Evolutionary conservation across 2,329 filamentous ascomycete species (phyloP), one percentile per base, ranked within the genome.

Genomic region (Ophiocordyceps robertsii): DNA sequence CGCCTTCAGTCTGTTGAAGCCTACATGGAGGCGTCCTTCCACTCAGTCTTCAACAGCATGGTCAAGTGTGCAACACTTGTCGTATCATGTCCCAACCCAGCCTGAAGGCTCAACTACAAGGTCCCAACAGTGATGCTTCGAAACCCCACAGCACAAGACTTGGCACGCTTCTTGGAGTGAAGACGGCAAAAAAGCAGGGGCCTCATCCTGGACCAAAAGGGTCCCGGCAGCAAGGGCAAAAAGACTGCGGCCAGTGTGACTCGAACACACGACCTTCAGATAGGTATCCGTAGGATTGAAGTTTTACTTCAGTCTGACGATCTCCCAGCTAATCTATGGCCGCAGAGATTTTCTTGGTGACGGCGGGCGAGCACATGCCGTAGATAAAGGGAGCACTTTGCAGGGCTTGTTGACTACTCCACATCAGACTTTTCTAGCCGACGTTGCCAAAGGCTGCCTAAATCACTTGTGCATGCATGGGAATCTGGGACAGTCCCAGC

Each of bases 201-300:
- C 10, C 33, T 10, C 33, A 36, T 10, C n/a, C 19, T 19, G 19
- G 19, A 19, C 3, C n/a, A n/a, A 9, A 5, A 16, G 14, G 33
- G 32, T n/a, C n/a, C n/a, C n/a, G n/a, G n/a, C 14, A 16, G 14
- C 13, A n/a, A 36, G 17, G 17, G 19, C 7, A 50, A 49, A 41
- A 46, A 41, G 39, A 42, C 46, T 53, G 51, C 51, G 51, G 49
- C 51, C 51, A 52, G 51, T 53, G 51, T 53, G 51, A 50, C 51
- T 53, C 51, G 51, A 53, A 53, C 51, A 53, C 51, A 53, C 51
- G 51, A 51, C 51, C 51, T 53, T 53, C 51, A 53, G 51, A 53
- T 53, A 53, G 47, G 49, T 40, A 51, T 51, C 49, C 51, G 49
- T 49, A 49, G 49, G 50, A 53, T 50, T 53, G 50, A 53, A 53